Base-by-base conservation (phyloP, 257 asterid genomes). In the Galeopsis tetrahit region DNA sequence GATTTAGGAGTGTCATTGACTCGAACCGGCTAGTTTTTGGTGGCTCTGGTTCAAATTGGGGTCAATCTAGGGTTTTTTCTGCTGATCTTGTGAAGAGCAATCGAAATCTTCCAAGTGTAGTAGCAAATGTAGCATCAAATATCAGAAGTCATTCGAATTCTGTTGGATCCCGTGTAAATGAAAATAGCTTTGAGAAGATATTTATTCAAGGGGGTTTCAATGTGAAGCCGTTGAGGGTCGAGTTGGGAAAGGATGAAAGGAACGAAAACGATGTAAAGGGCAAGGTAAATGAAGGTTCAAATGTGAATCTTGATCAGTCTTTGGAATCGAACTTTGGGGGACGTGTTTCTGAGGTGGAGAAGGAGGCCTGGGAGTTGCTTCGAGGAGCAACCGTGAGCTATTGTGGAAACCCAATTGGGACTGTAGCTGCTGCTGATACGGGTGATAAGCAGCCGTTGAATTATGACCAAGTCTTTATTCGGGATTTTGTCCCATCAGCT, bases 401-500 rank as follows among this genome's bases (percentile, higher is more conserved):
- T 65, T 91, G 94, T 44, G 94, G 92, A 9, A 74, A 64, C 49
- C 97, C 94, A 8, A 84, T 90, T 60, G 97, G 97, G 68, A 90
- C 96, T 9, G 83, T 88, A 35, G 97, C 92, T 11, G 95, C 96
- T 55, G 70, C 84, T 42, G 95, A 88, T 81, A 85, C 93, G 6
- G 86, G 78, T 43, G 93, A 82, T 78, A 86, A 83, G 81, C 89
- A 74, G 75, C 84, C 85, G 0, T 68, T 90, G 61, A 90, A 90
- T 84, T 90, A 90, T 38, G 95, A 88, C 67, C 95, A 90, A 77
- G 93, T 90, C 67, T 90, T 90, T 77, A 78, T 90, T 71, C 95
- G 95, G 7, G 95, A 88, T 84, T 90, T 90, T 77, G 87, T 90
- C 57, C 96, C 96, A 7, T 86, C 95, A 4, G 96, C 95, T 75